phyloP scores from a whole-genome alignment of 2,329 filamentous ascomycete genomes.

The Ceratocystis lukuohia region DNA sequence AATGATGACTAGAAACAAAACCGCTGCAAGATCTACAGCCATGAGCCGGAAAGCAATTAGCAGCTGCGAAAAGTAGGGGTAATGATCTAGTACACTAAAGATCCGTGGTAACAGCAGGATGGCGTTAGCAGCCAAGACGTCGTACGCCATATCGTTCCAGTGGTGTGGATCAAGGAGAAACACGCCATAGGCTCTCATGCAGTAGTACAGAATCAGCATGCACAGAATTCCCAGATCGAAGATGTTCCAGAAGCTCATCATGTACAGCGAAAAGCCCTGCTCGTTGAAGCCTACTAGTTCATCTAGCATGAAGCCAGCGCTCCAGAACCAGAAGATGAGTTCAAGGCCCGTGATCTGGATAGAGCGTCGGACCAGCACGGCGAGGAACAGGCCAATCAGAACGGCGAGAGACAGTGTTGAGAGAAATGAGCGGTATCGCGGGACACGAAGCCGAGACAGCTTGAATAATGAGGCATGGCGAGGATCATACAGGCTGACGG shows the following conservation, averaged over 20 bases:
- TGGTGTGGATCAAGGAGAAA: constrained; percentile 62
- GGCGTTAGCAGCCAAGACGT: constrained; percentile 83
- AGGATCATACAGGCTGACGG: constrained; percentile 80
- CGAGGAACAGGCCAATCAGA: constrained; percentile 71
- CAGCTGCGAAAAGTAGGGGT: constrained; percentile 89
- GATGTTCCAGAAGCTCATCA: constrained; percentile 96
- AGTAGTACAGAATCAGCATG: constrained; percentile 77
- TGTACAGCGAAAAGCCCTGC: constrained; percentile 88
- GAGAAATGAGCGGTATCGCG: constrained; percentile 79
- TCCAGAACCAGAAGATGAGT: constrained; percentile 94
- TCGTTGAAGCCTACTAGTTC: constrained; percentile 94
- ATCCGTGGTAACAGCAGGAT: constrained; percentile 80
- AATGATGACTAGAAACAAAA: constrained; percentile 72
- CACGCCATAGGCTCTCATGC: constrained; percentile 75
- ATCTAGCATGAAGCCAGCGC: constrained; percentile 90
- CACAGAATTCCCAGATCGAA: constrained; percentile 85
- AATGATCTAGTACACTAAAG: constrained; percentile 87
- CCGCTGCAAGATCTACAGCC: constrained; percentile 75
- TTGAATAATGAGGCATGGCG: constrained; percentile 84
- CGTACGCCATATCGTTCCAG: constrained; percentile 76
- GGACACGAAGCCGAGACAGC: constrained; percentile 76
- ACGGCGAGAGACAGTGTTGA: constrained; percentile 79
- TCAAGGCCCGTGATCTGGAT: constrained; percentile 72
- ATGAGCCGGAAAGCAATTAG: constrained; percentile 90
- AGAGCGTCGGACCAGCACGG: constrained; percentile 64